phyloP scores from a whole-genome alignment of 495 filamentous ascomycete species.

The Trichodelitschia bisporula region DNA sequence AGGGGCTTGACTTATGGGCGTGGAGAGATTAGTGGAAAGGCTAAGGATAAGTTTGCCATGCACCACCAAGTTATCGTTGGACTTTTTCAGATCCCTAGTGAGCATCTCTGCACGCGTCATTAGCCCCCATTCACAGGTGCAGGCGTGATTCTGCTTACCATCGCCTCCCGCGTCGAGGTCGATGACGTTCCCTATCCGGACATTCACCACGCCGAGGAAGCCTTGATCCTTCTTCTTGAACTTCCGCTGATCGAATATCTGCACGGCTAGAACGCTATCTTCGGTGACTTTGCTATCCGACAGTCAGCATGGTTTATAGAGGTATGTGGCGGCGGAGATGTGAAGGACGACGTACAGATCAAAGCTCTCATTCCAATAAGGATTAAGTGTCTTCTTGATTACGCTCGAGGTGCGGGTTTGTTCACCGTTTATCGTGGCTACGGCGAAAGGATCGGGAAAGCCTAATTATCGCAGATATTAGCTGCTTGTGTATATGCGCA shows the following conservation, averaged over 20 bases:
- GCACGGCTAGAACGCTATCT: constrained; percentile 86
- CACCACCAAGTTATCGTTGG: constrained; percentile 90
- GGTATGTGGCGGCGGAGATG: background rate
- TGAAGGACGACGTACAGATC: constrained; percentile 46
- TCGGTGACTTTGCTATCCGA: constrained; percentile 76
- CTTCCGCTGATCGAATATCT: constrained; percentile 99
- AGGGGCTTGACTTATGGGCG: constrained; percentile 21
- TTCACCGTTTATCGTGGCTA: constrained; percentile 87
- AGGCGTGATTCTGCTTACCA: constrained; percentile 32
- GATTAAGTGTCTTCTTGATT: constrained; percentile 90
- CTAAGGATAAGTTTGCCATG: constrained; percentile 95
- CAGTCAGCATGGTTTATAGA: constrained; percentile 3
- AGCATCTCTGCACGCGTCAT: constrained; percentile 45
- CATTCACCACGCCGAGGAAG: constrained; percentile 92
- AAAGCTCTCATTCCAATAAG: constrained; percentile 98
- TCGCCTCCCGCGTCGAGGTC: constrained; percentile 75
- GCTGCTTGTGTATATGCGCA: constrained; percentile 11
- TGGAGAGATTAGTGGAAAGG: constrained; percentile 63
- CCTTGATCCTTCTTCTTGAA: constrained; percentile 99
- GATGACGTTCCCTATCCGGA: constrained; percentile 78
- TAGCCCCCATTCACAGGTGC: background rate
- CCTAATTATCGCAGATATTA: constrained; percentile 35
- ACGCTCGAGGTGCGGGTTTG: constrained; percentile 90
- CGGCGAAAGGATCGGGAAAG: constrained; percentile 92
- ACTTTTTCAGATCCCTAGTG: constrained; percentile 94